Percentiles rank a stretch among this genome's conserved stretches.
phyloP scores from a whole-genome alignment of 331 rosid genomes.

The Malus hybrid region DNA sequence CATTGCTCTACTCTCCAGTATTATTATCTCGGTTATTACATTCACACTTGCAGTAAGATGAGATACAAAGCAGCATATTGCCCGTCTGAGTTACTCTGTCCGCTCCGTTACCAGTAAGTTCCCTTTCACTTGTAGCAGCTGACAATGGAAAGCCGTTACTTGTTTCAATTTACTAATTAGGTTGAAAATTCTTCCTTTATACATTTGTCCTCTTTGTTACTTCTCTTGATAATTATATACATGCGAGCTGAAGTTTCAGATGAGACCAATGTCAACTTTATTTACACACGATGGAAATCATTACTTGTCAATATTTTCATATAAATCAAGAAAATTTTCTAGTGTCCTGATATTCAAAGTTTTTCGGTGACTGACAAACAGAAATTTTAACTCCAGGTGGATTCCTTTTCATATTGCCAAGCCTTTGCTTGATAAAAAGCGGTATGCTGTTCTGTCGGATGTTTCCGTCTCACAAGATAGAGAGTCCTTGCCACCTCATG shows the following conservation, averaged over 20 bases:
- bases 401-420: slow-evolving; percentile 56
- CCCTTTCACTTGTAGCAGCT: not conserved
- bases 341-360: not conserved
- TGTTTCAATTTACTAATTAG: not conserved
- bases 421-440: slow-evolving; percentile 68
- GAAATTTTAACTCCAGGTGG: slow-evolving; percentile 60
- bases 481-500: slow-evolving; percentile 34
- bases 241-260: not conserved
- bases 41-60: slow-evolving; percentile 92
- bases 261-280: not conserved
- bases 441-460: slow-evolving; percentile 74
- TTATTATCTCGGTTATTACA: slow-evolving; percentile 91
- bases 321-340: not conserved
- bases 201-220: not conserved
- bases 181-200: not conserved
- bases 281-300: not conserved
- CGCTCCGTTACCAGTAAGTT: slow-evolving; percentile 84
- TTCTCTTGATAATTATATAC: not conserved
- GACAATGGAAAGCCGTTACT: not conserved
- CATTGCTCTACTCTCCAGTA: slow-evolving; percentile 71
- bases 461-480: slow-evolving; percentile 43
- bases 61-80: slow-evolving; percentile 84
- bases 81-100: slow-evolving; percentile 90
- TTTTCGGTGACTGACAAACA: slow-evolving; percentile 26
- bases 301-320: not conserved